Evolutionary conservation across 352 stramenopile genomes (phyloP).

Genomic region (Pythium dissimile): DNA sequence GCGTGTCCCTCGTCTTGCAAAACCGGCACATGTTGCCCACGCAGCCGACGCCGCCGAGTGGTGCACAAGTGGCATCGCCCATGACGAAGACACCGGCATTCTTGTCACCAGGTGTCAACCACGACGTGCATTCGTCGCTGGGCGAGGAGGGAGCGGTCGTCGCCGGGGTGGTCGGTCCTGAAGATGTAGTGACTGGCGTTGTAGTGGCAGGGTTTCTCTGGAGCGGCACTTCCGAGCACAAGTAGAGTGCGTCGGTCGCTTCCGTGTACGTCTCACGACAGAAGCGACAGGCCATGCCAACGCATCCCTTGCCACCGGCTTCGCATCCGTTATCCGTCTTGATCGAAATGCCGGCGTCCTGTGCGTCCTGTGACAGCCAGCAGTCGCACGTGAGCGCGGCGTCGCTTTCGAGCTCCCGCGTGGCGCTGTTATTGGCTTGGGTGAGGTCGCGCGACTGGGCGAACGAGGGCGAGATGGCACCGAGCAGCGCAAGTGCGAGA

Average conservation of each 20-base stretch:
- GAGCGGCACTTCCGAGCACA: neutral
- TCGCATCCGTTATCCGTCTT: slow-evolving; percentile 10
- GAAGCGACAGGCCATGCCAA: slow-evolving; percentile 14
- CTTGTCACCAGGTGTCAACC: neutral
- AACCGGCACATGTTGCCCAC: slow-evolving; percentile 20
- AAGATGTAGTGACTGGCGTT: neutral
- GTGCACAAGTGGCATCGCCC: neutral
- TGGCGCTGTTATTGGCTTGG: neutral
- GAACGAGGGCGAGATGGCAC: neutral
- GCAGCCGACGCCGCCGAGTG: slow-evolving; percentile 6
- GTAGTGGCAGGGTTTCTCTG: no score
- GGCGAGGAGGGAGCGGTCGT: neutral
- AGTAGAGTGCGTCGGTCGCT: neutral
- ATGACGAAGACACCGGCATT: neutral
- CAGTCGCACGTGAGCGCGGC: neutral
- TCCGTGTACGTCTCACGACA: neutral
- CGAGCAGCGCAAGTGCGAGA: neutral
- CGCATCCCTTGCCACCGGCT: slow-evolving; percentile 1
- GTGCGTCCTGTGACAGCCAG: neutral
- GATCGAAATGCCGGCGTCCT: neutral
- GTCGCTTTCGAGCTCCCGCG: neutral
- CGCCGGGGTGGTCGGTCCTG: neutral
- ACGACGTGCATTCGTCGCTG: neutral
- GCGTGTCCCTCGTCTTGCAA: slow-evolving; percentile 25
- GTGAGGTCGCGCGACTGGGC: neutral